Base-by-base conservation (phyloP, 2,329 filamentous ascomycete genomes). In the Immersiporthe knoxdaviesiana region DNA sequence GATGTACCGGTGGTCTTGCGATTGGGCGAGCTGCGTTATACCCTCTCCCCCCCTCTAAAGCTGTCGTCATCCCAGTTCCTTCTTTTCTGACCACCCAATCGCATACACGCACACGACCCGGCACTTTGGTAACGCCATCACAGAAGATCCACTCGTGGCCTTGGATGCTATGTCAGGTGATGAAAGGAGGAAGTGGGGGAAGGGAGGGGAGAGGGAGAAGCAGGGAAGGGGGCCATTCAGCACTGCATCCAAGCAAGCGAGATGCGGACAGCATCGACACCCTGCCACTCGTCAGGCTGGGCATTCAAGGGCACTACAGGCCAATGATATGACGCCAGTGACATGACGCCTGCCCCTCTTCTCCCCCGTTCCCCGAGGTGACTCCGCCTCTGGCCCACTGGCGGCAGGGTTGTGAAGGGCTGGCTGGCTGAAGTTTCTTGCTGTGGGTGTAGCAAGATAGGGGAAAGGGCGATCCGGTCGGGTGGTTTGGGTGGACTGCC, bases 111-210 rank as follows among this genome's bases (percentile, higher is more conserved):
- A 21, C 21, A 32, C 37, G 63, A 56, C 63, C 63, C 63, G 52
- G 37, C 52, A 37, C 35, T 65, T 18, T 44, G 63, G 63, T 65
- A 65, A 52, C 47, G 21, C n/a, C 4, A 27, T 35, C 30, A 35
- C 16, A 41, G 32, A 12, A n/a, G 37, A 30, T 30, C 32, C 35
- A 37, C 59, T n/a, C 59, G n/a, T 7, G 18, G 35, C n/a, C 59
- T 62, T 39, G 12, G 63, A 65, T 16, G 2, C 2, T 10, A 16
- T 58, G 52, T 65, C 63, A 30, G 27, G 24, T 56, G 63, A 54
- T 32, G 18, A 21, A 47, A n/a, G 44, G 8, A 47, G 44, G 18
- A 47, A n/a, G 44, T 11, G 44, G 44, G 44, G 44, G 35, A 35
- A 8, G 21, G 21, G 44, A 30, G 1, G 5, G n/a, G 10, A n/a